phyloP scores from a whole-genome alignment of 2,329 filamentous ascomycete species.

The Grosmannia penicillata region DNA sequence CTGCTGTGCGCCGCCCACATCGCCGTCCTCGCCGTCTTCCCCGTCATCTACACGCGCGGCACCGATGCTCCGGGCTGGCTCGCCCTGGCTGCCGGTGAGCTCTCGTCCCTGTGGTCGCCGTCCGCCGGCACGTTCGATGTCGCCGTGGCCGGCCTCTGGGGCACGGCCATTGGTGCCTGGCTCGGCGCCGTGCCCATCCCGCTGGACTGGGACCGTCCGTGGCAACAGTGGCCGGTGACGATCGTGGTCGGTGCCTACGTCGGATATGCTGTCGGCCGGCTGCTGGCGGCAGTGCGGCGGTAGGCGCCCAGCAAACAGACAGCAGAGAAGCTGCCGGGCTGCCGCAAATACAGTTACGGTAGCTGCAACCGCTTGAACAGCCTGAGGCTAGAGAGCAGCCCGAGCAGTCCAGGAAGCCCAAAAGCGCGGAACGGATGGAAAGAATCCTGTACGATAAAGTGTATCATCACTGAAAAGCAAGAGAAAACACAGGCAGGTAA shows the following conservation, averaged over 20 bases:
- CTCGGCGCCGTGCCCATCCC: conserved; percentile 89
- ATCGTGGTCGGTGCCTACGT: conserved; percentile 70
- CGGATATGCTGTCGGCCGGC: conserved; percentile 59
- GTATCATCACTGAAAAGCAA: too few species aligned
- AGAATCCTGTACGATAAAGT: too few species aligned
- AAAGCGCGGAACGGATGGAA: too few species aligned
- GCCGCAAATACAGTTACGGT: too few species aligned
- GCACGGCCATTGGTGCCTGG: conserved; percentile 72
- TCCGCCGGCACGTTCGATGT: conserved; percentile 49
- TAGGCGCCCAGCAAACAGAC: background rate
- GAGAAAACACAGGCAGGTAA: too few species aligned
- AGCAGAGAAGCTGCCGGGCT: background rate
- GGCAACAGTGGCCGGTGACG: conserved; percentile 96
- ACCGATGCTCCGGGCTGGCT: conserved; percentile 59
- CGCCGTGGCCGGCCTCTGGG: conserved; percentile 68
- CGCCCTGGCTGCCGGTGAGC: conserved; percentile 40
- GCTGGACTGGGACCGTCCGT: conserved; percentile 96
- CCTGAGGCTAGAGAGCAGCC: too few species aligned
- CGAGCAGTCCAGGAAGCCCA: too few species aligned
- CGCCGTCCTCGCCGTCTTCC: conserved; percentile 61
- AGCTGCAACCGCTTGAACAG: too few species aligned
- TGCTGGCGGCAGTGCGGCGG: conserved; percentile 32
- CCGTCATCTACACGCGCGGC: conserved; percentile 75
- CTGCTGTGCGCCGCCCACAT: conserved; percentile 70
- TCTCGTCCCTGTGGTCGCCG: background rate